phyloP scores from a whole-genome alignment of 768 basidiomycete species.

The Suillus americanus region DNA sequence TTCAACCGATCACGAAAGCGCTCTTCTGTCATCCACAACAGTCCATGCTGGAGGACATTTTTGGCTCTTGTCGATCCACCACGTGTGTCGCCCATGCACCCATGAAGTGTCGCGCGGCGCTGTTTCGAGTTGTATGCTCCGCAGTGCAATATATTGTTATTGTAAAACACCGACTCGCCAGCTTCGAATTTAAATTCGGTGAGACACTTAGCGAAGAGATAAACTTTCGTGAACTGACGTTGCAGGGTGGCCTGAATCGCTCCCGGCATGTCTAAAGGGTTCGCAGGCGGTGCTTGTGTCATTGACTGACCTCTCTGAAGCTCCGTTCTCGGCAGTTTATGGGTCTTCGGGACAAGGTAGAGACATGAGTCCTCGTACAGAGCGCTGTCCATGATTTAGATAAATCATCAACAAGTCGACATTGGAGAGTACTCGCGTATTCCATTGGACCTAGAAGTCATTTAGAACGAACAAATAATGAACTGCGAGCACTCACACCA shows the following conservation, averaged over 20 bases:
- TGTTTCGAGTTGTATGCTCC: conserved; percentile 54
- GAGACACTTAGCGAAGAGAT: background rate
- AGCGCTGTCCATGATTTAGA: conserved; percentile 43
- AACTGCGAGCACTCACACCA: conserved; percentile 48
- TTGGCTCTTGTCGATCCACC: conserved; percentile 65
- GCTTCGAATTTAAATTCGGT: conserved; percentile 33
- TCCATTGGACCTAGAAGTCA: conserved; percentile 68
- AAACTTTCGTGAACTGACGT: conserved; percentile 36
- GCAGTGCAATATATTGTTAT: conserved; percentile 76
- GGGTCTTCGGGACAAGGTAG: conserved; percentile 69
- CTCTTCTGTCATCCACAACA: conserved; percentile 65
- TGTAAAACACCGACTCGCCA: conserved; percentile 80
- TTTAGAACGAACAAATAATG: background rate
- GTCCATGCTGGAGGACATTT: conserved; percentile 74
- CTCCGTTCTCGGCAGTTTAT: conserved; percentile 53
- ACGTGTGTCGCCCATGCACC: conserved; percentile 58
- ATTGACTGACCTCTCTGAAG: conserved; percentile 58
- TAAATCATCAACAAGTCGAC: background rate
- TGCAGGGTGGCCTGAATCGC: conserved; percentile 53
- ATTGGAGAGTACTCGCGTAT: conserved; percentile 52
- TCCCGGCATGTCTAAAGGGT: conserved; percentile 74
- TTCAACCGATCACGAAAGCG: conserved; percentile 47
- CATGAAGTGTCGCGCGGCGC: conserved; percentile 68
- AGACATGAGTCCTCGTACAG: conserved; percentile 69
- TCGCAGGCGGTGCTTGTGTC: conserved; percentile 45